Evolutionary conservation across 192 early-diverging fungal species (phyloP).

Genomic region (Backusella parvicylindrica): DNA sequence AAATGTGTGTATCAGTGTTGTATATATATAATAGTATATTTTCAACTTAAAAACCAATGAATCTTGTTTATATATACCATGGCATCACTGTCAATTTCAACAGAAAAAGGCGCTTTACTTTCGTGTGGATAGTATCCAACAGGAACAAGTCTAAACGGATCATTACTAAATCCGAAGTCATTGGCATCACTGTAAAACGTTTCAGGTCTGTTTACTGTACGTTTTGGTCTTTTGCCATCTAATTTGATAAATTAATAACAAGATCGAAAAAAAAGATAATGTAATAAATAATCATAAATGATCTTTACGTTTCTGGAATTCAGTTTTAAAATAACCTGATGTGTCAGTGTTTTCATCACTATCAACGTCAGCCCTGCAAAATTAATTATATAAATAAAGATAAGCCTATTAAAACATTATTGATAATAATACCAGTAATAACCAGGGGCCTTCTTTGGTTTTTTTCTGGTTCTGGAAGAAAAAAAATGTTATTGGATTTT

Average conservation of each 20-base stretch:
- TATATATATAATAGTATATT: neutral
- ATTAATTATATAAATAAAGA: neutral
- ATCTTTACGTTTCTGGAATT: neutral
- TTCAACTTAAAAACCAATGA: neutral
- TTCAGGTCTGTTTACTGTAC: constrained; percentile 15
- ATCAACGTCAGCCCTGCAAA: neutral
- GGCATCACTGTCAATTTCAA: constrained; percentile 44
- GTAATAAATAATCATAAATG: neutral
- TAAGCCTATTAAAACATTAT: neutral
- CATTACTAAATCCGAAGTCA: constrained; percentile 37
- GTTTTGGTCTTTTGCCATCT: constrained; percentile 17
- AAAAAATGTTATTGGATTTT: neutral
- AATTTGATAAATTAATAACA: neutral
- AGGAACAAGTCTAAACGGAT: constrained; percentile 58
- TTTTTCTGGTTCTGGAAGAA: neutral
- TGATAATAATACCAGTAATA: neutral
- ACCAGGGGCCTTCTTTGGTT: constrained; percentile 3
- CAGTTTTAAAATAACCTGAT: constrained; percentile 34
- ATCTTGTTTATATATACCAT: constrained; percentile 37
- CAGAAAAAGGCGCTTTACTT: constrained; percentile 48
- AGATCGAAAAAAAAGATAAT: neutral
- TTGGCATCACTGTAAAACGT: constrained; percentile 12
- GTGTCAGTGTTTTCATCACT: neutral
- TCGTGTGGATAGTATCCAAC: constrained; percentile 39
- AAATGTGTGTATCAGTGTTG: neutral